phyloP scores from a whole-genome alignment of 257 asterid genomes.

The Solanum medicagineum region DNA sequence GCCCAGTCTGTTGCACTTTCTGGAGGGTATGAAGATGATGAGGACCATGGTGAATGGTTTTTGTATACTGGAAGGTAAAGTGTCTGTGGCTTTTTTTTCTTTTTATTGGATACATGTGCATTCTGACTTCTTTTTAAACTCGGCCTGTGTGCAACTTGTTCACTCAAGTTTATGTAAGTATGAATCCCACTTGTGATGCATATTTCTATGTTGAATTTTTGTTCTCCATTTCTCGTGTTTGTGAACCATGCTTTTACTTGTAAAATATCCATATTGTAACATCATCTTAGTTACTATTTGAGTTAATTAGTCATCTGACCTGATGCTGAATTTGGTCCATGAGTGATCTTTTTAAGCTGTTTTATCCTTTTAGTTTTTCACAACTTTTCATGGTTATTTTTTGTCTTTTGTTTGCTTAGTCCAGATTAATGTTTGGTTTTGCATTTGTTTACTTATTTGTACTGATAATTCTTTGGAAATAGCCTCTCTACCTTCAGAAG shows the following conservation, averaged over 20 bases:
- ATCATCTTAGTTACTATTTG: background rate
- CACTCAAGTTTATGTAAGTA: background rate
- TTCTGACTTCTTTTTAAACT: background rate
- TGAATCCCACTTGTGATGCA: background rate
- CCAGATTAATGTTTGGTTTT: background rate
- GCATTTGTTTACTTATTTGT: background rate
- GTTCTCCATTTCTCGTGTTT: background rate
- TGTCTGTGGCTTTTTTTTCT: background rate
- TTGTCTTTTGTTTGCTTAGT: background rate
- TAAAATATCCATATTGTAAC: background rate
- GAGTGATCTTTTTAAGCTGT: background rate
- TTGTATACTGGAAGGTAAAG: constrained; percentile 87
- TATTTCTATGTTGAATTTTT: background rate
- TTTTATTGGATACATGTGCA: background rate
- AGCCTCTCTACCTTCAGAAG: background rate
- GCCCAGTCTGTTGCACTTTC: constrained; percentile 91
- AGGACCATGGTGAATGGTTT: constrained; percentile 96
- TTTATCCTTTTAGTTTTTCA: background rate
- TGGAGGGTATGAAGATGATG: constrained; percentile 87
- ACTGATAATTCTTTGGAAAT: background rate
- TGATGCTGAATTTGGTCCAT: background rate
- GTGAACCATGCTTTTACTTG: background rate
- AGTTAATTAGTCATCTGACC: background rate
- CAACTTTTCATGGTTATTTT: background rate
- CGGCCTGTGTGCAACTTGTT: background rate